Evolutionary conservation across 495 filamentous ascomycete species (phyloP), one percentile per base, ranked within the genome.

Genomic region (Podospora sp.): DNA sequence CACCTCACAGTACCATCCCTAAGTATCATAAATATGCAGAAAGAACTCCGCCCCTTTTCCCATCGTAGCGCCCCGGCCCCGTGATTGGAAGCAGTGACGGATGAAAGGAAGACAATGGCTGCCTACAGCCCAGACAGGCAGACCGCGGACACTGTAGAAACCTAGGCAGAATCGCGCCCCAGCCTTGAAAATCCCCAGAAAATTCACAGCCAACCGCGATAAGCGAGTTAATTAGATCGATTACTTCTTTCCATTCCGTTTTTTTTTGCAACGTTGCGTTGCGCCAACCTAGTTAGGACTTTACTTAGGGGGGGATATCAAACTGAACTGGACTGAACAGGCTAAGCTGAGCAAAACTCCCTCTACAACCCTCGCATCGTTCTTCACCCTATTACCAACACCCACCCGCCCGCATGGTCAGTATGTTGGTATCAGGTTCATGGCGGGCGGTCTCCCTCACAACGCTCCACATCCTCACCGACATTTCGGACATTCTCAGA

Each of bases 291-390:
- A 58, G 8, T 18, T 26, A 35, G 16, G 12, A 9, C 6, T 6
- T 33, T 27, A 20, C 57, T 20, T 27, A 33, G 26, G 59, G 58
- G 22, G 60, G 62, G 25, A 63, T 63, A 55, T 55, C 62, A 63
- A 63, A 63, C 62, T 53, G 49, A 55, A 33, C 50, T 20, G 51
- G 46, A 63, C 62, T 53, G 49, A 55, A 33, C 50, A 35, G 51
- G 46, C 8, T 9, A 36, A 63, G 11, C 59, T 40, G 12, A 18
- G n/a, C 36, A 27, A 35, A 22, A 24, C 59, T 60, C 29, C 25
- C 20, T 20, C 25, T n/a, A 22, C 2, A 12, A 22, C 52, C 21
- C 52, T 6, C 20, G 52, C 52, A 55, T 55, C 14, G 8, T 8
- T 33, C 8, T 33, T 8, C 8, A 6, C 40, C 40, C 40, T 46